These are phyloP conservation scores for Kluyveromyces siamensis DNA, from an alignment of 805 yeast species.

Conservation along the genomic window DNA sequence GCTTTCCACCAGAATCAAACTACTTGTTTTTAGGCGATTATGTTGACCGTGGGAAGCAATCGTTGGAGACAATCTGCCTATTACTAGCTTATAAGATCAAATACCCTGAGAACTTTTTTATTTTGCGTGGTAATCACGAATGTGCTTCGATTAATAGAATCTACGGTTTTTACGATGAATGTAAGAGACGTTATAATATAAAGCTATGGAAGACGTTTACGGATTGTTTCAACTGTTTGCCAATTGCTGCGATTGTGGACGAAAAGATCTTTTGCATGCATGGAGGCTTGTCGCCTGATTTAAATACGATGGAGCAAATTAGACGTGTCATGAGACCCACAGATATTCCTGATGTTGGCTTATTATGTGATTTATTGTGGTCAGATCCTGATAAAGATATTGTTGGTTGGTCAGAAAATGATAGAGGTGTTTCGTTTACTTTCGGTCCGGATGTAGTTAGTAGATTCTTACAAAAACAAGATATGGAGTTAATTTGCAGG, in stretches of 20 bases:
- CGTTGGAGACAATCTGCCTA: conserved; percentile 90
- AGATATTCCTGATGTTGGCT: conserved; percentile 96
- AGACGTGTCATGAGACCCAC: conserved; percentile 99
- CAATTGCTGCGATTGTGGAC: conserved; percentile 96
- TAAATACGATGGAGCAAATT: conserved; percentile 96
- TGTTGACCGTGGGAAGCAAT: conserved; percentile 97
- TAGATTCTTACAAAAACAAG: conserved; percentile 92
- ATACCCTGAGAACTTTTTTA: conserved; percentile 96
- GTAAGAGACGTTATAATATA: conserved; percentile 96
- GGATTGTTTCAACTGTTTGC: conserved; percentile 96
- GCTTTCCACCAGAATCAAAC: conserved; percentile 98
- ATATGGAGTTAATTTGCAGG: conserved; percentile 95
- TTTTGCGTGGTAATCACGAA: conserved; percentile 96
- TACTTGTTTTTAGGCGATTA: conserved; percentile 93
- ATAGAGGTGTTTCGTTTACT: conserved; percentile 98
- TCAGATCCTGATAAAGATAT: conserved; percentile 98
- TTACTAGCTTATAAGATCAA: conserved; percentile 93
- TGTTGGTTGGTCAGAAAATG: conserved; percentile 98
- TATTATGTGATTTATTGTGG: conserved; percentile 94
- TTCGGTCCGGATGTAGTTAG: conserved; percentile 99
- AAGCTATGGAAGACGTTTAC: conserved; percentile 98
- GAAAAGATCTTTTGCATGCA: conserved; percentile 98
- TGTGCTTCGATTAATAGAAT: conserved; percentile 97
- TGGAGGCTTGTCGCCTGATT: conserved; percentile 96
- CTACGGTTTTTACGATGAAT: conserved; percentile 97